Evolutionary conservation across 495 filamentous ascomycete species (phyloP).

Genomic region (Penicillium silybi): DNA sequence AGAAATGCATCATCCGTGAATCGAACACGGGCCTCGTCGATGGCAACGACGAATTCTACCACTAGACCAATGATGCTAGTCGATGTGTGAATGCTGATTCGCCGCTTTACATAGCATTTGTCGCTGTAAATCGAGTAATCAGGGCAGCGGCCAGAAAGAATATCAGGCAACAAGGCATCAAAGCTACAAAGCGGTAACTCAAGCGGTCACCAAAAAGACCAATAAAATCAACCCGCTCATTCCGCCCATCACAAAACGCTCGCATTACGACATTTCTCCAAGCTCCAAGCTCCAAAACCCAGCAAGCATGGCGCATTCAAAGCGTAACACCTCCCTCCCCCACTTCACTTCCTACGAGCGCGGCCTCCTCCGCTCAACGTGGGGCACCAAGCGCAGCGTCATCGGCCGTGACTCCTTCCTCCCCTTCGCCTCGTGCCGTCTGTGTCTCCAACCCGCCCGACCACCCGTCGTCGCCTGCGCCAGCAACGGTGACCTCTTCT

Average conservation of each 20-base stretch:
- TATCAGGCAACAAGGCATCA: not conserved
- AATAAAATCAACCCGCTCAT: not conserved
- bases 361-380: conserved; percentile 68
- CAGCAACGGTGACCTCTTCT: conserved; percentile 88
- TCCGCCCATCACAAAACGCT: not conserved
- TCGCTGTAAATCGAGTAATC: too few relatives aligned
- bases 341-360: conserved; percentile 96
- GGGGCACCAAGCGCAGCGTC: conserved; percentile 79
- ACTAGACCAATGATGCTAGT: conserved; percentile 55
- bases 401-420: conserved; percentile 92
- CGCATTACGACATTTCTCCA: not conserved
- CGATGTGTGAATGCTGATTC: too few relatives aligned
- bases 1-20: conserved; percentile 50
- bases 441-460: conserved; percentile 81
- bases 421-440: conserved; percentile 82
- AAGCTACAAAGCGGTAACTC: not conserved
- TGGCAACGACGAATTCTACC: conserved; percentile 60
- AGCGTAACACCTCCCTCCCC: conserved; percentile 93
- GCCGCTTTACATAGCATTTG: too few relatives aligned
- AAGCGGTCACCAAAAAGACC: not conserved
- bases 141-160: too few relatives aligned
- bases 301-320: conserved; percentile 49
- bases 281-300: not conserved
- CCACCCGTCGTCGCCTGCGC: conserved; percentile 77
- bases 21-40: conserved; percentile 58